Percentiles rank a stretch among this genome's conserved stretches.
Conservation (phyloP, 148 eudicot genomes). For the Cornus florida region DNA sequence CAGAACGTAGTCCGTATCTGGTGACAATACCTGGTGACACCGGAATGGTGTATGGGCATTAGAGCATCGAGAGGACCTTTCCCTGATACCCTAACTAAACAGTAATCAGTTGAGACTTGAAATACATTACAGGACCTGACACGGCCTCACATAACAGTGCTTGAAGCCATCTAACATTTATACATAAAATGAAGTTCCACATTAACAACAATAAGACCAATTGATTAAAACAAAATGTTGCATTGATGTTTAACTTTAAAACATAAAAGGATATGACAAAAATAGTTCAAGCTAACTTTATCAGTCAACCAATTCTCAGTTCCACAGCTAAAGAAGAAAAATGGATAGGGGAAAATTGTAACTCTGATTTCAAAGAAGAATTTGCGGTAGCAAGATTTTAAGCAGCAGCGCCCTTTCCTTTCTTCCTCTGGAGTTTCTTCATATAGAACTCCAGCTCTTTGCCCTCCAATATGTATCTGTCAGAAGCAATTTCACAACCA, state of each 20-base stretch:
- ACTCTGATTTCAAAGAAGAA: not conserved
- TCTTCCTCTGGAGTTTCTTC: conserved; percentile 42
- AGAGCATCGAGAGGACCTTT: too few relatives aligned
- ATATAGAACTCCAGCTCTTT: conserved; percentile 41
- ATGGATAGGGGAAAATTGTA: not conserved
- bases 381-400: conserved; percentile 1
- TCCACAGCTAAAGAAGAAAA: conserved; percentile 2
- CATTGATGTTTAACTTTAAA: too few relatives aligned
- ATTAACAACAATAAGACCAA: too few relatives aligned
- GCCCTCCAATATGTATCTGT: conserved; percentile 33
- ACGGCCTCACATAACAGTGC: too few relatives aligned
- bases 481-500: not conserved
- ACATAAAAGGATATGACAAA: not conserved
- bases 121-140: too few relatives aligned
- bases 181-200: too few relatives aligned
- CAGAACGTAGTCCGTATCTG: too few relatives aligned
- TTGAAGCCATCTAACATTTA: too few relatives aligned
- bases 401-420: conserved; percentile 38
- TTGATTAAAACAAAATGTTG: not conserved
- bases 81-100: too few relatives aligned
- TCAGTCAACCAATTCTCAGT: conserved; percentile 4
- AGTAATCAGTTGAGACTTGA: too few relatives aligned
- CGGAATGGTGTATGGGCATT: too few relatives aligned
- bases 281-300: not conserved
- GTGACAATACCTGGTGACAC: too few relatives aligned